Evolutionary conservation across 371 early-diverging fungal species (phyloP), one percentile per base, ranked within the genome.

Genomic region (Zychaea mexicana): DNA sequence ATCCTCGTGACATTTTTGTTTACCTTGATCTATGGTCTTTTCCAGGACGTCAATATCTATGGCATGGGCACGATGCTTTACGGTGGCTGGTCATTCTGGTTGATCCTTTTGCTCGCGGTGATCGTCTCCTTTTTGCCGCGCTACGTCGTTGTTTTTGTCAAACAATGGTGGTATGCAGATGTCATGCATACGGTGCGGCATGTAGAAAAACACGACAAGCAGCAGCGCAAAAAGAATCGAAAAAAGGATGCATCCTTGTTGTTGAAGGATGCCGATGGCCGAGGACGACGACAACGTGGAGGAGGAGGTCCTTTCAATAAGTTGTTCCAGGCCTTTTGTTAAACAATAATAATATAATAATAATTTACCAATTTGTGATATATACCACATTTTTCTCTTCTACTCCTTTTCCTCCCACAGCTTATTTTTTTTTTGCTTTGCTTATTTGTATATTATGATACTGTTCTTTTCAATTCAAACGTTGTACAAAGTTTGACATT

Each of bases 181-280:
- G 90, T 91, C 49, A 73, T 92, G 9, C 90, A 92, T 54, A 82
- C 87, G 17, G 83, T 87, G 17, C 83, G 93, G 4, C 91, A 92
- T 60, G 73, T 87, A 7, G 80, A 81, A 32, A 54, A 66, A 12
- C 61, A 69, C 39, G 75, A 77, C 39, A 73, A 67, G 30, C 21
- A 38, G 26, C 65, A 59, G 53, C 42, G 38, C 9, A 36, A 42
- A 15, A 65, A 65, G 52, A 30, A 26, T 28, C 21, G 19, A 46
- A 49, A 27, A 27, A 42, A 39, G 42, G 8, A 39, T 15, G 1
- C 42, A 39, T 1, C n/a, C n/a, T n/a, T n/a, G n/a, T n/a, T 22
- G 26, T 21, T 36, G 17, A 36, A 36, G 24, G 36, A 30, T 56
- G 56, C n/a, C n/a, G n/a, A n/a, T n/a, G n/a, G n/a, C n/a, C n/a